Base-by-base conservation (phyloP, 306 rosid genomes). In the Nissolia schottii region DNA sequence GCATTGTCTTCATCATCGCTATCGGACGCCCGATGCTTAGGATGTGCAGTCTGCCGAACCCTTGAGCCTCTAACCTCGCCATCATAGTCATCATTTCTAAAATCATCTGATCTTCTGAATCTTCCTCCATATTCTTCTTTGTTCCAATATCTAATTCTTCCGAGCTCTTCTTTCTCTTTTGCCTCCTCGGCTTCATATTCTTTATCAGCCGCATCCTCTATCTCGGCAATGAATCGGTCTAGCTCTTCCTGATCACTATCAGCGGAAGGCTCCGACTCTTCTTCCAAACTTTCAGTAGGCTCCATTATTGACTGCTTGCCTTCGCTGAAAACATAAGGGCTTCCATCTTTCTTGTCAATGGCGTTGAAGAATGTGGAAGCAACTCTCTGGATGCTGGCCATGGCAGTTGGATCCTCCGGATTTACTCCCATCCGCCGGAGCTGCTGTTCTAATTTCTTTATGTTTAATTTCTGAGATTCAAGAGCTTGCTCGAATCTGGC, bases 401-500 rank as follows among this genome's bases (percentile, higher is more conserved):
- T 84, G 49, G 97, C 97, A 74, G 85, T 80, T 23, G 98, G 98
- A 86, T 93, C 98, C 88, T 90, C 98, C 1, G 98, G 97, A 79
- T 93, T 93, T 55, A 90, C 85, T 73, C 98, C 98, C 87, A 71
- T 93, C 34, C 92, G 86, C 11, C 96, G 89, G 67, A 93, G 97
- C 79, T 93, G 77, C 82, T 93, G 98, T 70, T 93, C 98, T 56
- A 86, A 65, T 82, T 89, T 86, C 98, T 91, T 93, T 60, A 91
- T 91, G 84, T 93, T 93, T 51, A 93, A 78, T 83, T 93, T 93
- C 81, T 93, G 97, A 62, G 98, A 93, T 77, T 93, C 98, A 37
- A 93, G 96, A 64, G 98, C 98, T 80, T 93, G 98, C 82, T 93
- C 98, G 70, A 93, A 93, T 82, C 98, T 93, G 57, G 98, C 98